phyloP scores from a whole-genome alignment of 2,329 filamentous ascomycete genomes.

The Penicillium sp. region DNA sequence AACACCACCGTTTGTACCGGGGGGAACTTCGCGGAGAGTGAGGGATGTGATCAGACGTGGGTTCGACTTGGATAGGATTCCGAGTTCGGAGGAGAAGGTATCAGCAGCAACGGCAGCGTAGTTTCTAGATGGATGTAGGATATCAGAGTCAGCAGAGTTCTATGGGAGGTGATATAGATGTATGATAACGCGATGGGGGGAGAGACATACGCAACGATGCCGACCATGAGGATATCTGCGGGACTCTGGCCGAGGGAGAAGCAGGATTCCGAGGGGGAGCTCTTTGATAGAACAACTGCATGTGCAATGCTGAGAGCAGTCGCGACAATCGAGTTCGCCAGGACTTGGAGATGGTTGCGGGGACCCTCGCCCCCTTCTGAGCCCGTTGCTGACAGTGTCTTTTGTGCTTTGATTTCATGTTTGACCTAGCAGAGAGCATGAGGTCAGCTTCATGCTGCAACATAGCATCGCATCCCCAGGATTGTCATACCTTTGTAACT shows the following conservation, averaged over 20 bases:
- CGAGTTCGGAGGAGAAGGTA: slow-evolving; percentile 93
- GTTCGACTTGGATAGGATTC: slow-evolving; percentile 77
- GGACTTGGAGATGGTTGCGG: slow-evolving; percentile 83
- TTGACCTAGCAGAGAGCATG: slow-evolving; percentile 68
- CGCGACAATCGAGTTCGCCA: slow-evolving; percentile 85
- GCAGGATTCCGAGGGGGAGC: slow-evolving; percentile 39
- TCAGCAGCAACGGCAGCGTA: slow-evolving; percentile 93
- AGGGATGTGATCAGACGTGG: slow-evolving; percentile 87
- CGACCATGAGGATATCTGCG: slow-evolving; percentile 48
- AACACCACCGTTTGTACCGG: slow-evolving; percentile 92
- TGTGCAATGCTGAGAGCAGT: slow-evolving; percentile 67
- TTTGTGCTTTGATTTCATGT: slow-evolving; percentile 78
- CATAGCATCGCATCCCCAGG: not conserved
- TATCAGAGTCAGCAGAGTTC: not conserved
- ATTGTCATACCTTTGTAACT: slow-evolving; percentile 73
- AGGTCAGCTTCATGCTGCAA: slow-evolving; percentile 8
- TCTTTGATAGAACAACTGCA: slow-evolving; percentile 47
- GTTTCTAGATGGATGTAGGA: slow-evolving; percentile 55
- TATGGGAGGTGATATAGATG: not conserved
- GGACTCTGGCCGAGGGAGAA: slow-evolving; percentile 44
- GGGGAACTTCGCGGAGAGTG: slow-evolving; percentile 77
- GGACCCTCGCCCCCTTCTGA: slow-evolving; percentile 76
- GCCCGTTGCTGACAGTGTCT: slow-evolving; percentile 80
- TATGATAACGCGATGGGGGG: not conserved
- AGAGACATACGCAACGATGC: slow-evolving; percentile 47